Conservation (phyloP, 345 rosid genomes). For the Populus simonii region DNA sequence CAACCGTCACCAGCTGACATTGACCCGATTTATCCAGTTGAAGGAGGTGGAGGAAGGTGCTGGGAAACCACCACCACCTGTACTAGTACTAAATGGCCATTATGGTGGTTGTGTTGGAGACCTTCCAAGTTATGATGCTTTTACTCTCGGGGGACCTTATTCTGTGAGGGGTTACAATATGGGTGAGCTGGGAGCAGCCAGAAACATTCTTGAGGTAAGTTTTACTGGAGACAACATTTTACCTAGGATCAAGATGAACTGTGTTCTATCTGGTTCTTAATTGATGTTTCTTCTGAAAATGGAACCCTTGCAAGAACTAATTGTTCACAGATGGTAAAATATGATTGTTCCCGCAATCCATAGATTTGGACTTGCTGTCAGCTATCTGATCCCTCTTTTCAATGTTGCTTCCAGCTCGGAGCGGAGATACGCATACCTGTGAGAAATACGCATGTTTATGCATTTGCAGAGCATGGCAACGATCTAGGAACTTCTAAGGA, state of each 20-base stretch:
- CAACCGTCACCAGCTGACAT: conserved; percentile 87
- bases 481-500: conserved; percentile 94
- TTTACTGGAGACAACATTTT: not conserved
- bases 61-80: conserved; percentile 80
- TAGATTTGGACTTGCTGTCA: not conserved
- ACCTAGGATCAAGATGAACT: not conserved
- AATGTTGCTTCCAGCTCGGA: conserved; percentile 58
- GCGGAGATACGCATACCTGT: conserved; percentile 92
- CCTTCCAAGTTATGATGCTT: conserved; percentile 96
- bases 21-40: conserved; percentile 82
- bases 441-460: conserved; percentile 73
- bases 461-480: conserved; percentile 93
- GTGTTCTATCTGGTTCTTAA: not conserved
- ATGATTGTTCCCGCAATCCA: not conserved
- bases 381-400: conserved; percentile 4
- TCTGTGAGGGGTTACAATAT: conserved; percentile 98
- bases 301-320: not conserved
- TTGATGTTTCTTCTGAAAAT: not conserved
- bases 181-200: conserved; percentile 82
- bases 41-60: conserved; percentile 84
- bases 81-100: conserved; percentile 92
- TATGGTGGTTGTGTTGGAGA: conserved; percentile 99
- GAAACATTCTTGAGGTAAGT: conserved; percentile 59
- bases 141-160: conserved; percentile 97
- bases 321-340: not conserved